phyloP scores from a whole-genome alignment of 129 eudicot genomes.

The Tagetes patula region DNA sequence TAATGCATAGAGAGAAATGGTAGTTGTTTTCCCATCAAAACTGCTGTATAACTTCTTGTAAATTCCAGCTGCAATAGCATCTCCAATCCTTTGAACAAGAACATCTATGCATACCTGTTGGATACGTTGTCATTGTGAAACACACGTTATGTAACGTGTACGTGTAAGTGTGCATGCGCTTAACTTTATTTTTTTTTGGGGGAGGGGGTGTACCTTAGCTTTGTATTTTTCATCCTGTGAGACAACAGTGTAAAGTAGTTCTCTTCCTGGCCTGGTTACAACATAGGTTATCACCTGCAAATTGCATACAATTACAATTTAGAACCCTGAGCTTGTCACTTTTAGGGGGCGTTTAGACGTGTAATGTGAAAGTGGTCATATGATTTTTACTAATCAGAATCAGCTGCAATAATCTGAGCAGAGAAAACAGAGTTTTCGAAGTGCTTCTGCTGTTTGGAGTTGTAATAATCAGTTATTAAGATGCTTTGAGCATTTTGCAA shows the following conservation, averaged over 20 bases:
- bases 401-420: not conserved
- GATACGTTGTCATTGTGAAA: not conserved
- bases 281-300: constrained; percentile 85
- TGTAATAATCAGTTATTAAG: not conserved
- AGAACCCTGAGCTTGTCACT: not conserved
- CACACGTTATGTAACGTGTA: not conserved
- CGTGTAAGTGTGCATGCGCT: not conserved
- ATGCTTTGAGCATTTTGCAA: not conserved
- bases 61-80: constrained; percentile 94
- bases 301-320: not conserved
- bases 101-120: constrained; percentile 89
- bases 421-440: not conserved
- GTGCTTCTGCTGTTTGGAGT: not conserved
- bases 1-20: constrained; percentile 67
- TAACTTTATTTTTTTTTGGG: not conserved
- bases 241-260: constrained; percentile 85
- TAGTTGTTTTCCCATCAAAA: constrained; percentile 52
- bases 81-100: constrained; percentile 89
- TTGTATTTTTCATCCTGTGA: constrained; percentile 97
- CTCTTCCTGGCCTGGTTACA: constrained; percentile 94
- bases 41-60: constrained; percentile 63
- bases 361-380: not conserved
- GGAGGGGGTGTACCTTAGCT: constrained; percentile 65
- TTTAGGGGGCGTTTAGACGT: not conserved
- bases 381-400: not conserved